Evolutionary conservation across 257 asterid species (phyloP).

Genomic region (Solanum chiquidenum): DNA sequence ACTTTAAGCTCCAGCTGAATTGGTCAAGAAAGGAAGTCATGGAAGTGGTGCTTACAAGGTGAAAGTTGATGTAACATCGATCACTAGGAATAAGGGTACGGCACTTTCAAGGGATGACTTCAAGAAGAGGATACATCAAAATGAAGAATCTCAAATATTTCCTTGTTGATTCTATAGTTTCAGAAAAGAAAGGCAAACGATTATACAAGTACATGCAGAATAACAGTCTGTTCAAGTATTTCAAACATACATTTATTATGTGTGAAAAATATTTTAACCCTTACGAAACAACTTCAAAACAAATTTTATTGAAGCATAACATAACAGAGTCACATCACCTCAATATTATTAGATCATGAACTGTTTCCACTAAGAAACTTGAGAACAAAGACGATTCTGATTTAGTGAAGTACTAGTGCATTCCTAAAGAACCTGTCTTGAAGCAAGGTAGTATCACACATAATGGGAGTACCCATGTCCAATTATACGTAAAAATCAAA

Average conservation of each 20-base stretch:
- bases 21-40: not conserved
- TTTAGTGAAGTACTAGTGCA: too few relatives aligned
- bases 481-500: not conserved
- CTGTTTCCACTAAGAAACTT: not conserved
- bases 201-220: slow-evolving; percentile 26
- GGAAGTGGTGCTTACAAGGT: not conserved
- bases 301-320: not conserved
- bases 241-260: slow-evolving; percentile 30
- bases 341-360: too few relatives aligned
- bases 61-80: slow-evolving; percentile 9
- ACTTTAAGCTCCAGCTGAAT: not conserved
- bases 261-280: too few relatives aligned
- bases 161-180: slow-evolving; percentile 42
- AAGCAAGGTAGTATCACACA: not conserved
- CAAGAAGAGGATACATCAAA: slow-evolving; percentile 38
- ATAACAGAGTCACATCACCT: not conserved
- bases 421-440: not conserved
- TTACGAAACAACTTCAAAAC: not conserved
- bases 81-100: slow-evolving; percentile 42
- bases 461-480: not conserved
- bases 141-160: slow-evolving; percentile 24
- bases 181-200: slow-evolving; percentile 35
- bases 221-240: slow-evolving; percentile 25
- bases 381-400: not conserved
- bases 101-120: not conserved